Evolutionary conservation across 495 filamentous ascomycete species (phyloP), one percentile per base, ranked within the genome.

Genomic region (Tirmania nivea): DNA sequence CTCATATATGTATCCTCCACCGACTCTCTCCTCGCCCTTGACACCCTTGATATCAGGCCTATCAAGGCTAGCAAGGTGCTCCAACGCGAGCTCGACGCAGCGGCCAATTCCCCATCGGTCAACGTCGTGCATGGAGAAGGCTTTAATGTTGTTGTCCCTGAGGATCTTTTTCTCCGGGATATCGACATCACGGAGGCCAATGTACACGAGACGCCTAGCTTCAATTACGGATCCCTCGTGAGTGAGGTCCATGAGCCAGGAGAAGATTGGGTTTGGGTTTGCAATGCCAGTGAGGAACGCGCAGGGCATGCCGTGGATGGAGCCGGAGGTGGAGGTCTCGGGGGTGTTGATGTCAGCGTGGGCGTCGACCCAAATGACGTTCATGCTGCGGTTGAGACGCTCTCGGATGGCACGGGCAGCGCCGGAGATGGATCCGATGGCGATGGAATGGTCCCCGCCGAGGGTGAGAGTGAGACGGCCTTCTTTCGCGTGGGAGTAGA

Each of bases 51-150:
- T 88, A 42, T 80, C 89, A 14, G 39, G 39, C 39, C 39, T 45
- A 45, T 45, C 39, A 14, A 45, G 17, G 8, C 39, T 8, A 14
- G 39, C 39, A 21, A 50, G 48, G 25, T 50, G 25, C 12, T 50
- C 48, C 20, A 99, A 71, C 31, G 86, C 90, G 87, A 95, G 92
- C 63, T 96, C 90, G 71, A 99, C 89, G 51, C 96, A 87, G 56
- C 81, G 81, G 21, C 90, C 92, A 64, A 99, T 96, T 35, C 90
- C 90, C 59, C 94, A 85, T 79, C 76, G 74, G 63, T 99, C 90
- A 67, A 99, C 83, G 67, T 96, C 90, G 66, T 95, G 88, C 90
- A 96, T 99, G 67, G 81, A 88, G 62, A 96, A 99, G 7, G 89
- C 92, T 69, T 83, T 87, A 68, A 99, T 87, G 2, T 81, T 80